Percentiles rank a stretch among this genome's conserved stretches.
Conservation (phyloP, 495 filamentous ascomycete species). For the Aspergillus hancockii region DNA sequence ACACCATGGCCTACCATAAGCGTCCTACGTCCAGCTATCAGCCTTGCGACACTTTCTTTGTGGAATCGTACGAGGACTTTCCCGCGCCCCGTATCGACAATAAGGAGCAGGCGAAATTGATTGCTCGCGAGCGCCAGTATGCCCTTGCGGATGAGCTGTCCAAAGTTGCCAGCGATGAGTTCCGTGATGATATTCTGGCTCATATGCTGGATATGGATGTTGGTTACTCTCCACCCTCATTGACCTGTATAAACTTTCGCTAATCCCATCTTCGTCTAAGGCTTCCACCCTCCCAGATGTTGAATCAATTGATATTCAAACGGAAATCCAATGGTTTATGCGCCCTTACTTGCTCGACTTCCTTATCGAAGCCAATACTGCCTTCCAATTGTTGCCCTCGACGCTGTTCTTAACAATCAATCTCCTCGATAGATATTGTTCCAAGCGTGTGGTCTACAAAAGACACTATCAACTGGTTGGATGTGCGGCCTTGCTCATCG, state of each 20-base stretch:
- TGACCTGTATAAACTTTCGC: slow-evolving; percentile 2
- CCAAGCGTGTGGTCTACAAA: slow-evolving; percentile 97
- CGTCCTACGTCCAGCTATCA: slow-evolving; percentile 53
- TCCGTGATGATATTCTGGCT: slow-evolving; percentile 86
- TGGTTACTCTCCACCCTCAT: slow-evolving; percentile 25
- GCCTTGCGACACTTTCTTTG: slow-evolving; percentile 79
- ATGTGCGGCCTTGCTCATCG: slow-evolving; percentile 93
- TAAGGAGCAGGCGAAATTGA: slow-evolving; percentile 71
- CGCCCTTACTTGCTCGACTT: slow-evolving; percentile 97
- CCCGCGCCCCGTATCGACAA: slow-evolving; percentile 35
- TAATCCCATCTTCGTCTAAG: slow-evolving; percentile 51
- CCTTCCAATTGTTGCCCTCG: slow-evolving; percentile 90
- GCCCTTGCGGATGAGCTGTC: slow-evolving; percentile 87
- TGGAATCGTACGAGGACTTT: slow-evolving; percentile 74
- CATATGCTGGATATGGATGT: slow-evolving; percentile 99
- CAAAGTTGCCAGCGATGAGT: slow-evolving; percentile 76
- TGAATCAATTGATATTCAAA: slow-evolving; percentile 96
- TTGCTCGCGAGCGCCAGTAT: slow-evolving; percentile 76
- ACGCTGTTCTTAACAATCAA: slow-evolving; percentile 96
- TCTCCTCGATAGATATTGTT: slow-evolving; percentile 96
- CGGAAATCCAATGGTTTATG: slow-evolving; percentile 99
- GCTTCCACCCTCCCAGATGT: slow-evolving; percentile 89
- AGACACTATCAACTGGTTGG: slow-evolving; percentile 98
- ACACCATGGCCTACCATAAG: slow-evolving; percentile 74
- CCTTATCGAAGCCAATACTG: slow-evolving; percentile 93